phyloP scores from a whole-genome alignment of 805 yeast species.

The Suhomyces vadensis region DNA sequence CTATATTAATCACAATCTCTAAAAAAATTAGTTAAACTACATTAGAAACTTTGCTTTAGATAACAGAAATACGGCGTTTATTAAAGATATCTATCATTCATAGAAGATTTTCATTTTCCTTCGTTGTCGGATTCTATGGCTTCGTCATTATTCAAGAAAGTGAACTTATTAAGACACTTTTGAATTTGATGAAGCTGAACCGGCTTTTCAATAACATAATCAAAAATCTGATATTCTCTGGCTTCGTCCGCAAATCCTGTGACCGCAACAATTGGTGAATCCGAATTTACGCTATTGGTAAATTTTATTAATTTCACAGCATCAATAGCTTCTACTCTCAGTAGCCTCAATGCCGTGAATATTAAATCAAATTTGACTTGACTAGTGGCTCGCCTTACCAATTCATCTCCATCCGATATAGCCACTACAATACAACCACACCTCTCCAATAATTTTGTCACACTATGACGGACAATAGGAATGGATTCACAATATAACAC shows the following conservation, averaged over 20 bases:
- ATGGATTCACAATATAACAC: slow-evolving; percentile 84
- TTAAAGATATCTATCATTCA: not conserved
- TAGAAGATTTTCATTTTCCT: slow-evolving; percentile 7
- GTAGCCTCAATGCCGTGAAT: slow-evolving; percentile 68
- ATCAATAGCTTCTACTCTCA: slow-evolving; percentile 70
- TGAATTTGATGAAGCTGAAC: slow-evolving; percentile 26
- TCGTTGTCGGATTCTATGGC: slow-evolving; percentile 31
- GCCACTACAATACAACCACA: slow-evolving; percentile 80
- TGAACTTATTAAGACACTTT: slow-evolving; percentile 22
- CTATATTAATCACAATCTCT: too few relatives aligned
- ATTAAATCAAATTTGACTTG: slow-evolving; percentile 83
- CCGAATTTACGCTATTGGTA: slow-evolving; percentile 75
- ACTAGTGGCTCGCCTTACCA: slow-evolving; percentile 78
- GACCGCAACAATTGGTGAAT: slow-evolving; percentile 74
- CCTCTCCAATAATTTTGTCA: slow-evolving; percentile 60
- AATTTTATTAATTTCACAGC: slow-evolving; percentile 72
- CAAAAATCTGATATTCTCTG: slow-evolving; percentile 51
- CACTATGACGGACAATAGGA: slow-evolving; percentile 73
- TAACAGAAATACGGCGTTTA: not conserved
- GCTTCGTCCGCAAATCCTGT: slow-evolving; percentile 77
- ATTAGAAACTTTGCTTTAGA: too few relatives aligned
- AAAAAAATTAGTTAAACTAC: too few relatives aligned
- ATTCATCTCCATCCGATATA: slow-evolving; percentile 77
- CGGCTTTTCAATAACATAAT: slow-evolving; percentile 76
- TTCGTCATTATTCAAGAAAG: slow-evolving; percentile 19